A percentile compares a stretch with the other conserved stretches of the same genome.
These are phyloP conservation scores for Trypanosoma melophagium DNA, from an alignment of 208 protist species.

Conservation along the genomic window DNA sequence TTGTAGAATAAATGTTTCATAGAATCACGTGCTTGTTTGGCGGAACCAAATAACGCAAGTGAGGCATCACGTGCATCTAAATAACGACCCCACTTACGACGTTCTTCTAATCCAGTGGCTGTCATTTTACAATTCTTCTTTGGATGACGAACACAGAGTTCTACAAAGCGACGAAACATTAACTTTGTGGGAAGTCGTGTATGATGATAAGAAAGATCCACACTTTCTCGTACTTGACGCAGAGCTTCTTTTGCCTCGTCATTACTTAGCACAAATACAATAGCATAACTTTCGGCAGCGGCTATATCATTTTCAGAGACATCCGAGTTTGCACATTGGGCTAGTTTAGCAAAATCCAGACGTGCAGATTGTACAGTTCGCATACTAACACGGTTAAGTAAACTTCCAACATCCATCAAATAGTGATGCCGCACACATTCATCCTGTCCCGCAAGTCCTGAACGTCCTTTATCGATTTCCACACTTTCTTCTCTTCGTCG, in stretches of 20 bases:
- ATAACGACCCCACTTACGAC: constrained; percentile 77
- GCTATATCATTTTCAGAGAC: constrained; percentile 44
- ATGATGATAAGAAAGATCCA: constrained; percentile 35
- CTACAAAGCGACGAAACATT: constrained; percentile 60
- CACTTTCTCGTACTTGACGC: constrained; percentile 39
- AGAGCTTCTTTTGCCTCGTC: constrained; percentile 67
- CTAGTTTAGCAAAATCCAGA: constrained; percentile 36
- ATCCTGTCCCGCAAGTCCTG: neutral
- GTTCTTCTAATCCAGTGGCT: constrained; percentile 60
- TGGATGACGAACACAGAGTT: constrained; percentile 76
- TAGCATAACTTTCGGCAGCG: constrained; percentile 47
- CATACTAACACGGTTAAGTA: constrained; percentile 48
- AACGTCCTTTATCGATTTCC: neutral
- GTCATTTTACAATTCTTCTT: constrained; percentile 78
- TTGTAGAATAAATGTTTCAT: constrained; percentile 90
- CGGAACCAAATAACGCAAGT: constrained; percentile 83
- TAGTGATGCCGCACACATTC: constrained; percentile 40
- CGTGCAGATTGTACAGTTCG: constrained; percentile 36
- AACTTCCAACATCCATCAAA: constrained; percentile 60
- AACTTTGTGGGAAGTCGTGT: constrained; percentile 47
- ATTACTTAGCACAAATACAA: constrained; percentile 52
- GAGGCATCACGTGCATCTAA: constrained; percentile 84
- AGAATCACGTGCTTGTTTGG: constrained; percentile 73
- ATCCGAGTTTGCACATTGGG: constrained; percentile 26
- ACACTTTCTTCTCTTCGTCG: neutral